These are phyloP conservation scores for Syzygium oleosum DNA, from an alignment of 345 rosid species.

Conservation along the genomic window DNA sequence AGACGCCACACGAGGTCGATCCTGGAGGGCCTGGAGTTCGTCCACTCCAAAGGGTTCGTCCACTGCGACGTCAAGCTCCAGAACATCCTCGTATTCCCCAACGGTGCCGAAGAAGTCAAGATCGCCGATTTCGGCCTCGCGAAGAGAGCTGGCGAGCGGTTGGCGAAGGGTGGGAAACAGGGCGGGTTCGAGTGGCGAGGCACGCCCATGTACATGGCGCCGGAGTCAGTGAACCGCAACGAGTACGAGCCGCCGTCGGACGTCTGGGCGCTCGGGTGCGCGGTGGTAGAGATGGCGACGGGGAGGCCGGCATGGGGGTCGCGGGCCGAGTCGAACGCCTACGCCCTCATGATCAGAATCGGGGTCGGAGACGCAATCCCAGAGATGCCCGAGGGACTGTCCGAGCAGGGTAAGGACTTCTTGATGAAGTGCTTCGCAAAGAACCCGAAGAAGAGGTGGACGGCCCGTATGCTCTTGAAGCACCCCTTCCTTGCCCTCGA, in stretches of 20 bases:
- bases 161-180: not conserved
- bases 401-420: conserved; percentile 70
- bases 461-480: conserved; percentile 63
- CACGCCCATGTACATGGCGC: conserved; percentile 74
- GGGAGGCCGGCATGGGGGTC: conserved; percentile 60
- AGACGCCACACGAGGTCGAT: conserved; percentile 33
- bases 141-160: conserved; percentile 12
- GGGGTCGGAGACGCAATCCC: conserved; percentile 54
- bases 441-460: conserved; percentile 54
- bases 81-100: conserved; percentile 35
- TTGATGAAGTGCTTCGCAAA: conserved; percentile 49
- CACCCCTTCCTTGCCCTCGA: conserved; percentile 46
- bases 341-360: conserved; percentile 43
- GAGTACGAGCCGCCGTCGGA: conserved; percentile 63
- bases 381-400: conserved; percentile 36
- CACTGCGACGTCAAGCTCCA: conserved; percentile 30
- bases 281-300: conserved; percentile 65
- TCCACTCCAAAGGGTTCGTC: conserved; percentile 59
- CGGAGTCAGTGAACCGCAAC: conserved; percentile 54
- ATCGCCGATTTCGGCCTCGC: conserved; percentile 81
- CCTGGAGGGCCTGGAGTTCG: conserved; percentile 42
- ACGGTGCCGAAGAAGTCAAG: conserved; percentile 13
- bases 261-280: conserved; percentile 84
- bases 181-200: conserved; percentile 38
- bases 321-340: conserved; percentile 14